A percentile compares a stretch with the other conserved stretches of the same genome.
These are phyloP conservation scores for Colletotrichum acutatum DNA, from an alignment of 2,329 filamentous ascomycete species.

Conservation along the genomic window DNA sequence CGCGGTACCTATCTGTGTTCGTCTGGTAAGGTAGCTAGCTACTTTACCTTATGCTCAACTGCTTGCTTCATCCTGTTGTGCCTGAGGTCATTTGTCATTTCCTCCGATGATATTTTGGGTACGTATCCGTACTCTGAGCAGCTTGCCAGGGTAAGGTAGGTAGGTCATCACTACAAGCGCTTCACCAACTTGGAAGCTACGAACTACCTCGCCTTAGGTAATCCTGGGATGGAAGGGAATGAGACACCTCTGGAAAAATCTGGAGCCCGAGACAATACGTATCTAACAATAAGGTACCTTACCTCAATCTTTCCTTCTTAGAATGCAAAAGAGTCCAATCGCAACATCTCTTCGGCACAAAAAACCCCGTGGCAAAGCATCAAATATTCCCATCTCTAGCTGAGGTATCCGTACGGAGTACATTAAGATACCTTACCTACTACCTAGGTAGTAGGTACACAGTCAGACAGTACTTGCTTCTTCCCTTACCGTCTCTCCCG, in stretches of 20 bases:
- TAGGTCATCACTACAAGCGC: slow-evolving; percentile 9
- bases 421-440: too few species aligned
- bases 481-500: slow-evolving; percentile 10
- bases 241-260: not conserved
- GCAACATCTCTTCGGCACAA: not conserved
- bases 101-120: not conserved
- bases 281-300: not conserved
- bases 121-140: not conserved
- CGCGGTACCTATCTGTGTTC: not conserved
- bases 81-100: not conserved
- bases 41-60: not conserved
- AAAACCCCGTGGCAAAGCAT: not conserved
- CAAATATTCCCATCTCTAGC: not conserved
- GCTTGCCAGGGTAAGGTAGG: not conserved
- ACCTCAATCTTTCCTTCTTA: not conserved
- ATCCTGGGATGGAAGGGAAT: not conserved
- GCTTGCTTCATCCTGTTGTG: not conserved
- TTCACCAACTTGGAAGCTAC: not conserved
- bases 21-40: not conserved
- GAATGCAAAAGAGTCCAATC: not conserved
- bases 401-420: not conserved
- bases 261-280: not conserved
- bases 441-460: too few species aligned
- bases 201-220: not conserved
- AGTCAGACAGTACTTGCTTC: slow-evolving; percentile 13